Base-by-base conservation (phyloP, 73 alveolate genomes). In the Symbiodinium natans region DNA sequence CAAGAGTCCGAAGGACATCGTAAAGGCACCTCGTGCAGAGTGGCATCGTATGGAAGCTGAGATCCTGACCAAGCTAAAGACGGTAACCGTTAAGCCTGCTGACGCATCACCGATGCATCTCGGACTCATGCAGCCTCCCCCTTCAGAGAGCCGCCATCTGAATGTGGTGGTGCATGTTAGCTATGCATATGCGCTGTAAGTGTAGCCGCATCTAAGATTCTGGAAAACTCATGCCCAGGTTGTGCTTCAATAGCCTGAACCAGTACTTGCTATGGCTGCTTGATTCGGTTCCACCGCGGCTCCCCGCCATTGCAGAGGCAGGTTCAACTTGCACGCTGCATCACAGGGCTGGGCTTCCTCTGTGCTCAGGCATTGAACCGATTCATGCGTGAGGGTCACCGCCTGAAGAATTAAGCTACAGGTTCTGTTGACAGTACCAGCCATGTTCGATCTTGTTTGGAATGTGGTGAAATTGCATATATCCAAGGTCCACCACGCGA, bases 1-100 rank as follows among this genome's bases (percentile, higher is more conserved):
- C n/a, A n/a, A n/a, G n/a, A n/a, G n/a, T n/a, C n/a, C n/a, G n/a
- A 68, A 89, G 95, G 95, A 89, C 73, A 80, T 41, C 52, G 97
- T 90, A 48, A 90, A 90, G 27, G 97, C 97, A 6, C 97, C 97
- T 31, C 40, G 63, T 10, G 52, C n/a, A 31, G 97, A 90, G 52
- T 90, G 97, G 97, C 74, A 90, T 85, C 97, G 97, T 27, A 71
- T 90, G 19, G 97, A 68, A 31, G 48, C 21, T n/a, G 97, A 71
- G 88, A 85, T 73, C 39, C 31, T 31, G 39, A n/a, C 82, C 8
- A 73, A 41, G 31, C 48, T 90, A 7, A 63, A 29, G 80, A 82
- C 87, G 39, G 41, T 13, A n/a, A 39, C 31, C 9, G 27, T 90
- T 31, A 48, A 15, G 17, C 95, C 71, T 19, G 86, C 41, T 25